Base-by-base conservation (phyloP, 495 filamentous ascomycete genomes). In the Aspergillus affinis region DNA sequence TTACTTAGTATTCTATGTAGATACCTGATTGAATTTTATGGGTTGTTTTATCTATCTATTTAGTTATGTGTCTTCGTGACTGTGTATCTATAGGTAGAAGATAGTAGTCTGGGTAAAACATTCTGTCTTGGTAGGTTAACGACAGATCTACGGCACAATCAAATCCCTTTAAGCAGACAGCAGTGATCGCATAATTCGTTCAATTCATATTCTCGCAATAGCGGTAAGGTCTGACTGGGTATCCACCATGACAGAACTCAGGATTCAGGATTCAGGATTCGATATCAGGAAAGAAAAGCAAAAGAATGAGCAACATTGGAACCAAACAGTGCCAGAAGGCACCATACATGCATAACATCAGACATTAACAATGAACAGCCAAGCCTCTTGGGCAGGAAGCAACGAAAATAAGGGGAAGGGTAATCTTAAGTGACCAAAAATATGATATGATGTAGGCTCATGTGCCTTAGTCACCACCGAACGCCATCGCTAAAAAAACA, bases 401-500 rank as follows among this genome's bases (percentile, higher is more conserved):
- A 41, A 41, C 36, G 15, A 10, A 41, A 41, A 15, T 41, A 17
- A 17, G 36, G 13, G 36, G 9, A 41, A 15, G 36, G 36, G 36
- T 41, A 41, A 41, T 49, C 23, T 1, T 1, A 49, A 20, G 15
- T 19, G 48, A 4, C 8, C 18, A 12, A 36, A 36, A 61, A 58
- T 23, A 29, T 57, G 54, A 48, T 45, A 30, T 48, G 21, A 20
- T 48, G 55, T 46, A 30, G 19, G 20, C n/a, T 13, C 36, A 47
- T 32, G 6, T 32, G 26, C 26, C 29, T 52, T 32, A 12, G 18
- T 57, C 60, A 47, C 56, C 62, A 48, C 61, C 64, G n/a, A 71
- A 79, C 76, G 70, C 76, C 75, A 47, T 73, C 75, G 75, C 75
- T 79, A 63, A 56, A 72, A 59, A 58, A 57, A 54, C n/a, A 44